Base-by-base conservation (phyloP, 495 filamentous ascomycete genomes). In the Lepidopterella palustris region DNA sequence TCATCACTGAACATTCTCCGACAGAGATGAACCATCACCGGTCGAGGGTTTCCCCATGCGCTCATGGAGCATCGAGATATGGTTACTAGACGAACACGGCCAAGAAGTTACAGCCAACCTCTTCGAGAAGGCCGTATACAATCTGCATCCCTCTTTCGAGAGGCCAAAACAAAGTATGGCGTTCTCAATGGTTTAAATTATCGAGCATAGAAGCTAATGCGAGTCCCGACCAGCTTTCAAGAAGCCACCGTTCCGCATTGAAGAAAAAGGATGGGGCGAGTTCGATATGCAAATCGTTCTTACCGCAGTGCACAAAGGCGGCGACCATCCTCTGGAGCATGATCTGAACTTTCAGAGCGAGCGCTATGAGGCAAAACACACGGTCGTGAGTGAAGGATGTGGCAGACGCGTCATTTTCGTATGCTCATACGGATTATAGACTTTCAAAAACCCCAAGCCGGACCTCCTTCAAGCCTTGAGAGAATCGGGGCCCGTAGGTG, bases 241-340 rank as follows among this genome's bases (percentile, higher is more conserved):
- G 67, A 84, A 85, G 35, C 85, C 90, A 0, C 93, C 93, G 0
- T 99, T 97, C 78, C 81, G 82, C 24, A 93, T 96, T 71, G 76
- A 82, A 54, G 95, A 99, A 73, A 86, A 95, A 73, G 95, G 95
- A 66, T 99, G 95, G 95, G 95, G 95, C 68, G 95, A 99, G 75
- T 99, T 99, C 69, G 95, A 97, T 68, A 92, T 97, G 89, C 77
- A 80, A 25, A 92, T 97, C 61, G 80, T 86, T 53, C 78, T 95
- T 27, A 84, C 81, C 64, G 84, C 83, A n/a, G 83, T 86, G 24
- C 89, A 95, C 74, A 90, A 90, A 74, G 84, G 84, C 20, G 92
- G 91, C 60, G 90, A 96, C 51, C 84, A 88, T 66, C 77, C 80
- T 21, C 76, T 99, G 57, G 71, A 74, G 27, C 95, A 99, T 72